Base-by-base conservation (phyloP, 1,284 basidiomycete species). In the Laetiporus sulphureus region DNA sequence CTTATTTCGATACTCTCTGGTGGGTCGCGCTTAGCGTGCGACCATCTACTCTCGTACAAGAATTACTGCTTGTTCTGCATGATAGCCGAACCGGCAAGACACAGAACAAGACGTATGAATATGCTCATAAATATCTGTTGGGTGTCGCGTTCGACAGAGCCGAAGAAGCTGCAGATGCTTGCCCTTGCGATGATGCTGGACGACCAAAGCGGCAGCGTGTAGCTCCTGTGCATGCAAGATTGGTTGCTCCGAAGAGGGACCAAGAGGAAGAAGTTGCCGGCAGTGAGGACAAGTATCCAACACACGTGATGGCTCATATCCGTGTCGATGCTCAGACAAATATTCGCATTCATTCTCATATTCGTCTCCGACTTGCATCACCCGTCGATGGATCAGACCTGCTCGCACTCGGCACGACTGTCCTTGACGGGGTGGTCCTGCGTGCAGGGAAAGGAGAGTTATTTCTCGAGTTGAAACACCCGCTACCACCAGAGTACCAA, bases 111-210 rank as follows among this genome's bases (percentile, higher is more conserved):
- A 52, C 63, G 0, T 49, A 58, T 20, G 54, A 56, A 19, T 77
- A 81, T 51, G 70, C 67, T 2, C 72, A 75, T 48, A 73, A 72
- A 38, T 69, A 78, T 32, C 69, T 72, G 0, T 63, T 80, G 1
- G 71, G 68, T 3, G 64, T 82, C 24, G 69, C 67, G 0, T 76
- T 79, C 40, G 78, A 82, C 46, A 67, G 75, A 6, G 77, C 74
- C 2, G 77, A 83, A 50, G 79, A 82, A 50, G 79, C 79, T 5
- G 69, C 70, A 1, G 77, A 80, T 45, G 68, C 73, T 50, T 83
- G 78, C 53, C 78, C 79, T 4, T 81, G 79, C 45, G 71, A 79
- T 44, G 76, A 79, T 13, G 58, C 65, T 16, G 79, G 79, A 3
- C 61, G 65, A 38, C 74, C 56, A 12, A 52, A 41, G 37, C 42